Conservation (phyloP, 1,139 yeast species). For the Dujonia santamariae region DNA sequence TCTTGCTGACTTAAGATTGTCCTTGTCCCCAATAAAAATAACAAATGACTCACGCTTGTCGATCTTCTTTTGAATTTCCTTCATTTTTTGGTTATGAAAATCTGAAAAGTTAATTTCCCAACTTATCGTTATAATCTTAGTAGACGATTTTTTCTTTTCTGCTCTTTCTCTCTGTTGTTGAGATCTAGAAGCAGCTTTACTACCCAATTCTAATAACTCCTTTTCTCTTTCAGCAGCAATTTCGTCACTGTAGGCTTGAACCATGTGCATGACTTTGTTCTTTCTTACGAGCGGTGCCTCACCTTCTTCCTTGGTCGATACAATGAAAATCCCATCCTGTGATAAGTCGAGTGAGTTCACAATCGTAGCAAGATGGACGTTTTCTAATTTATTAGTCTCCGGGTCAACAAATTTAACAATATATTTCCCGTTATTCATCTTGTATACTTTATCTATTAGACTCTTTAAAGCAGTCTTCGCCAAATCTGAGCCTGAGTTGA, state of each 20-base stretch:
- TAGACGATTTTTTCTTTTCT: constrained; percentile 36
- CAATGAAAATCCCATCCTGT: constrained; percentile 27
- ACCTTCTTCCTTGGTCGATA: constrained; percentile 19
- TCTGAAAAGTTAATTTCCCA: constrained; percentile 43
- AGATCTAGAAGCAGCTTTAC: constrained; percentile 28
- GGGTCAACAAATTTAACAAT: constrained; percentile 28
- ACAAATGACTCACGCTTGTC: constrained; percentile 33
- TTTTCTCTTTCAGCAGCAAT: constrained; percentile 31
- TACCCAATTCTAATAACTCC: constrained; percentile 34
- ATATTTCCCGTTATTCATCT: constrained; percentile 17
- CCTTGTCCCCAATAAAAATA: constrained; percentile 26
- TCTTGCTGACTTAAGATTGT: constrained; percentile 14
- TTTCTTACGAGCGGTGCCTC: constrained; percentile 17
- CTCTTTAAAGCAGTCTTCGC: constrained; percentile 29
- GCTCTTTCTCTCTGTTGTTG: constrained; percentile 26
- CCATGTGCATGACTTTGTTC: constrained; percentile 30
- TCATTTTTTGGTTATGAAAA: constrained; percentile 34
- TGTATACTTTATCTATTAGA: constrained; percentile 26
- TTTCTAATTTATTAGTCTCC: constrained; percentile 17
- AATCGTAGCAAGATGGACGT: constrained; percentile 25
- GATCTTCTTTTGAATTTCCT: constrained; percentile 31
- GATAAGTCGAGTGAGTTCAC: constrained; percentile 29
- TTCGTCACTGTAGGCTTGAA: constrained; percentile 27
- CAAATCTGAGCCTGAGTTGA: constrained; percentile 19
- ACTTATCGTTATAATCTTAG: constrained; percentile 30